These are phyloP conservation scores for Kazachstania sp. DNA, from an alignment of 1,139 yeast species.

Conservation along the genomic window DNA sequence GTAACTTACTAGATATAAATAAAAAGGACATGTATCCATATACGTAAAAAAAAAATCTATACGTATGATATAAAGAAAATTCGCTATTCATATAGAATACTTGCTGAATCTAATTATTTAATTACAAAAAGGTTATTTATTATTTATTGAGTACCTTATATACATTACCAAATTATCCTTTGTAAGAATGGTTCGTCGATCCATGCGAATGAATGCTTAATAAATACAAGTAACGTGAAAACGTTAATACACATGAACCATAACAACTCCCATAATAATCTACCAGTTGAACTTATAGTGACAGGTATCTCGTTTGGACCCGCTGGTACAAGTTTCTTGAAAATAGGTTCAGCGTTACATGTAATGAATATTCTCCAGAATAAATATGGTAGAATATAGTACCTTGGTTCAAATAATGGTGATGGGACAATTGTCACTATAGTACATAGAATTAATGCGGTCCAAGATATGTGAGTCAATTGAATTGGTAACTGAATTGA, in stretches of 20 bases:
- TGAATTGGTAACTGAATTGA: conserved; percentile 32
- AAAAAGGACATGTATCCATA: too few relatives aligned
- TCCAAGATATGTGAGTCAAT: conserved; percentile 35
- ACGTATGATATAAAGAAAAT: too few relatives aligned
- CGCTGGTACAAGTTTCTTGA: conserved; percentile 15
- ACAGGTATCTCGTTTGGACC: conserved; percentile 14
- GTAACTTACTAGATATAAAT: too few relatives aligned
- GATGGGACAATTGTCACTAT: conserved; percentile 68
- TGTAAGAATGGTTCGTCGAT: conserved; percentile 49
- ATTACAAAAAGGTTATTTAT: too few relatives aligned
- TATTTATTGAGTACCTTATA: background rate
- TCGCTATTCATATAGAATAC: too few relatives aligned
- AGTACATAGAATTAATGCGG: conserved; percentile 46
- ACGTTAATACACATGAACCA: conserved; percentile 56
- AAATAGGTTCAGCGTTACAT: conserved; percentile 36
- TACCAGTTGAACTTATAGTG: conserved; percentile 27
- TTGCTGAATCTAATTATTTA: too few relatives aligned
- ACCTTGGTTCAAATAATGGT: conserved; percentile 89
- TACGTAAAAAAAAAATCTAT: too few relatives aligned
- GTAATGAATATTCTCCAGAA: conserved; percentile 57
- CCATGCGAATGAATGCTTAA: conserved; percentile 63
- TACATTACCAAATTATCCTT: conserved; percentile 74
- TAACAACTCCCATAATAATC: conserved; percentile 45
- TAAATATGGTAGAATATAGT: conserved; percentile 73
- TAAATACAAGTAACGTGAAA: conserved; percentile 47